phyloP scores from a whole-genome alignment of 495 filamentous ascomycete genomes.

The Penicillium daleae region DNA sequence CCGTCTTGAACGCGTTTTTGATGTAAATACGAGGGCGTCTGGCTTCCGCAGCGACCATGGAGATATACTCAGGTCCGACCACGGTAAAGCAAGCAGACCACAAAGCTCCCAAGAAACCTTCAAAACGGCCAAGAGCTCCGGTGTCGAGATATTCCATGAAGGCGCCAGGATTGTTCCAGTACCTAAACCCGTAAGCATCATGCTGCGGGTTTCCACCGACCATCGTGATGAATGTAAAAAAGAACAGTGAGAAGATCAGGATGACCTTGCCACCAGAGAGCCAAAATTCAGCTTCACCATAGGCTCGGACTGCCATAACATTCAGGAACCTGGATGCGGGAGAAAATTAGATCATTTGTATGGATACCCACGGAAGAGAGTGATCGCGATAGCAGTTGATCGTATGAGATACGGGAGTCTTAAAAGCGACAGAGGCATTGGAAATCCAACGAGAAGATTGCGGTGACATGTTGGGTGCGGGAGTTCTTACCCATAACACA shows the following conservation, averaged over 20 bases:
- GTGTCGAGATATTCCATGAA: conserved; percentile 58
- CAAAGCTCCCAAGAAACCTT: conserved; percentile 72
- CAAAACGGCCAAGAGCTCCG: conserved; percentile 67
- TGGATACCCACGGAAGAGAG: neutral
- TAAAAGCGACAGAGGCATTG: neutral
- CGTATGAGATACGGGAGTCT: neutral
- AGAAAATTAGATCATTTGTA: conserved; percentile 28
- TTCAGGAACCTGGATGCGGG: conserved; percentile 23
- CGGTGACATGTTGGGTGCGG: neutral
- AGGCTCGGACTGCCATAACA: conserved; percentile 61
- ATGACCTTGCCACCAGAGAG: conserved; percentile 70
- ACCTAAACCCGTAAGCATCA: conserved; percentile 77
- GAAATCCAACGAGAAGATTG: neutral
- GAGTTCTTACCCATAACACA: conserved; percentile 39
- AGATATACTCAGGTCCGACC: conserved; percentile 75
- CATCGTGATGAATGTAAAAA: conserved; percentile 59
- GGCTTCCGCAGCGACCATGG: conserved; percentile 79
- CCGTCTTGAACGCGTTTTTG: conserved; percentile 71
- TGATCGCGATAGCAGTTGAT: too few species aligned
- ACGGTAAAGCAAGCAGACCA: conserved; percentile 50
- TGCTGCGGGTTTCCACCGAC: conserved; percentile 70
- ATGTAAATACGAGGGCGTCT: conserved; percentile 63
- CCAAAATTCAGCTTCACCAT: conserved; percentile 74
- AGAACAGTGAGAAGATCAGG: conserved; percentile 62
- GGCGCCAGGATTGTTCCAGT: conserved; percentile 41